Evolutionary conservation across 106 monocot genomes (phyloP), one percentile per base, ranked within the genome.

Genomic region (Allium cepa): DNA sequence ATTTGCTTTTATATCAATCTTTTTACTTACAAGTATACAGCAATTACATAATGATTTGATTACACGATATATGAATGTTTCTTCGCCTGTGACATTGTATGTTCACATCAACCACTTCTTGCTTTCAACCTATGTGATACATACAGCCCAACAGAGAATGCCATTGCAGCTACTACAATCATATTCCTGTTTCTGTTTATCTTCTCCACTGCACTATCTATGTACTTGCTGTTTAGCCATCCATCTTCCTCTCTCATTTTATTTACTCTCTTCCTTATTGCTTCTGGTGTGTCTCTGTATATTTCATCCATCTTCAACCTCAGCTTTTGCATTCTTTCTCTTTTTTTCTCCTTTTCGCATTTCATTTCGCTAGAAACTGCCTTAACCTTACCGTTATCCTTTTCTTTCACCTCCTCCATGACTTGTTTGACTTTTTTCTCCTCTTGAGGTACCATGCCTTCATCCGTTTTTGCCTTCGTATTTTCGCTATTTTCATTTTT

Each of bases 121-220:
- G 15, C 26, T 62, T 69, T 79, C 57, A 75, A 56, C 57, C 70
- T 84, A 46, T 47, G 65, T 8, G 76, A 80, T 47, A 74, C 56
- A 67, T 62, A 84, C 47, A 76, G 77, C 26, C 79, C 84, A 18
- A 74, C 60, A 17, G 79, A 61, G 47, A 84, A 84, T 15, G 73
- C 73, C 48, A 77, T 50, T 59, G 74, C 66, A 26, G 84, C 79
- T 11, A 80, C 76, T 51, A 62, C 76, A 63, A 84, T 77, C 49
- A 64, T 57, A 63, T 66, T 80, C 59, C 52, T 73, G 70, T 84
- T 76, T 3, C 26, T 69, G 55, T 77, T 57, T 47, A 84, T 13
- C 50, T 60, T 77, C 5, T 76, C 70, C 63, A 76, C 4, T 27
- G 73, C 11, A 46, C 45, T 26, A 27, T 73, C 81, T 17, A 71